Evolutionary conservation across 2,329 filamentous ascomycete species (phyloP).

Genomic region (Phialocephala subalpina): DNA sequence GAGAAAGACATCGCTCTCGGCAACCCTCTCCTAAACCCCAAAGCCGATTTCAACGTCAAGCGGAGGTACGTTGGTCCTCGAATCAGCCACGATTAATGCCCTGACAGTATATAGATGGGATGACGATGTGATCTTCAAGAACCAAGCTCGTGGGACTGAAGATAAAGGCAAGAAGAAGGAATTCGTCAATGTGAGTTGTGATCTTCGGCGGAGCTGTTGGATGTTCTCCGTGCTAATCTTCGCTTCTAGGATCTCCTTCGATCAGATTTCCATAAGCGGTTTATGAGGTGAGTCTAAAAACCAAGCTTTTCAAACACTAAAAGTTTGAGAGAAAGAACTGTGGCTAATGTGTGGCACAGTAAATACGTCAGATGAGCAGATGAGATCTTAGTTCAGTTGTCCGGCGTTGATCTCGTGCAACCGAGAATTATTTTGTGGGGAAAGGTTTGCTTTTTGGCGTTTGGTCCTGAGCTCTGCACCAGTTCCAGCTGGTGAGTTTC

Average conservation of each 20-base stretch:
- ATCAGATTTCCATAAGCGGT: constrained; percentile 97
- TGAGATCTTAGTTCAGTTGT: constrained; percentile 17
- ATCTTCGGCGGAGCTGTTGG: constrained; percentile 17
- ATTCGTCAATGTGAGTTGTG: constrained; percentile 85
- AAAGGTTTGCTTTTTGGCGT: constrained; percentile 11
- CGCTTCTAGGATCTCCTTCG: constrained; percentile 77
- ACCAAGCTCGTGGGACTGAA: constrained; percentile 94
- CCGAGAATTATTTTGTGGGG: constrained; percentile 5
- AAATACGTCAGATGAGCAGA: constrained; percentile 46
- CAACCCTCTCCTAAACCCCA: constrained; percentile 86
- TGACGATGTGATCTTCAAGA: constrained; percentile 99
- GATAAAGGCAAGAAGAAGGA: constrained; percentile 89
- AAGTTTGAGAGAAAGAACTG: constrained; percentile 9
- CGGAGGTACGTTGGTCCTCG: constrained; percentile 54
- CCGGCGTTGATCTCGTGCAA: constrained; percentile 18
- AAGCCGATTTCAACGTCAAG: constrained; percentile 89
- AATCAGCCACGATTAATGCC: constrained; percentile 6
- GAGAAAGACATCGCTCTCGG: constrained; percentile 91
- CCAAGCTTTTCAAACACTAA: constrained; percentile 10
- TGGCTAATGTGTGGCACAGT: constrained; percentile 37
- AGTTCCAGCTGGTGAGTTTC: constrained; percentile 19
- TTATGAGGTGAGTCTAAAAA: constrained; percentile 69
- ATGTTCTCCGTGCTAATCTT: constrained; percentile 22
- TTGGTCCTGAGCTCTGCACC: neutral
- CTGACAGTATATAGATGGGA: constrained; percentile 72